These are phyloP conservation scores for Hypomyces perniciosus DNA, from an alignment of 2,329 filamentous ascomycete species.

Conservation along the genomic window DNA sequence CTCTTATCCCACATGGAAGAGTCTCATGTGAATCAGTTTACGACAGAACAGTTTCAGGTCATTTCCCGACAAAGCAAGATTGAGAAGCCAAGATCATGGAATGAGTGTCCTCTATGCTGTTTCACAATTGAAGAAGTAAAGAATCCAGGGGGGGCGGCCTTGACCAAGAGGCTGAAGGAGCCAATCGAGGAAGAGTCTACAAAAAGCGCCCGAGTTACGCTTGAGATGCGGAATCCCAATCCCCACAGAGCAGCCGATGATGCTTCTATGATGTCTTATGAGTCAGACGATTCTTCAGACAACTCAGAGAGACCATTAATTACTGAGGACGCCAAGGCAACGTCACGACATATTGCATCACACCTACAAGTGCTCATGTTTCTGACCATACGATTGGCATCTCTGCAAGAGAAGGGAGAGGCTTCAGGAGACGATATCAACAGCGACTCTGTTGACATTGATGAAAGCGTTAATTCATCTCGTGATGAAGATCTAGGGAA, in stretches of 20 bases:
- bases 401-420: neutral
- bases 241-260: neutral
- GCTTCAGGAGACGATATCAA: neutral
- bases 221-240: neutral
- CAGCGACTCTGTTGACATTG: conserved; percentile 5
- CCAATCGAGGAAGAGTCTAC: neutral
- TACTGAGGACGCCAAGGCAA: neutral
- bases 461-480: conserved; percentile 1
- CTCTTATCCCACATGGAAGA: neutral
- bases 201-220: neutral
- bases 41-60: neutral
- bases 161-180: neutral
- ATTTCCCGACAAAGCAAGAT: conserved; percentile 10
- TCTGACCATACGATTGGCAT: conserved; percentile 9
- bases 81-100: conserved; percentile 6
- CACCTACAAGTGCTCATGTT: conserved; percentile 11
- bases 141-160: neutral
- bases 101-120: conserved; percentile 9
- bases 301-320: neutral
- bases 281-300: neutral
- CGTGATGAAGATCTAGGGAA: neutral
- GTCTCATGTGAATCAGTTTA: neutral
- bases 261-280: neutral
- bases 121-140: neutral
- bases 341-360: conserved; percentile 8